Conservation (phyloP, 805 yeast species). For the Saturnispora serradocipensis region DNA sequence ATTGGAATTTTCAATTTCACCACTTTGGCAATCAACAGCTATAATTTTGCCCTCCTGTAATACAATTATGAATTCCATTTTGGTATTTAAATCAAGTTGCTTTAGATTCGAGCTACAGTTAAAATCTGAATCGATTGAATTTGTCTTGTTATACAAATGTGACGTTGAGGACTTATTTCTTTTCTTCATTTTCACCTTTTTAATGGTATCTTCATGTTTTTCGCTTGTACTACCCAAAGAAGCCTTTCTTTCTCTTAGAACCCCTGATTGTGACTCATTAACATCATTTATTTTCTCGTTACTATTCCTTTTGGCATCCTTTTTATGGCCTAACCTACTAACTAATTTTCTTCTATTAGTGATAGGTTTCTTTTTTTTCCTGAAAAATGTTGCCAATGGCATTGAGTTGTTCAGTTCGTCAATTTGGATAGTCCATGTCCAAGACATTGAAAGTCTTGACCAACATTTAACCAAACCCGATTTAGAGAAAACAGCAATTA, state of each 20-base stretch:
- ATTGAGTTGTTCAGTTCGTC: constrained; percentile 29
- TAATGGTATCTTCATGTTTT: neutral
- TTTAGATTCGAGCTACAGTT: constrained; percentile 22
- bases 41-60: constrained; percentile 42
- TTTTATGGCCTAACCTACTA: constrained; percentile 12
- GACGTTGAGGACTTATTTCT: neutral
- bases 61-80: constrained; percentile 43
- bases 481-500: constrained; percentile 45
- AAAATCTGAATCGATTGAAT: constrained; percentile 27
- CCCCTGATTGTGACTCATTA: neutral
- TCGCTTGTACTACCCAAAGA: neutral
- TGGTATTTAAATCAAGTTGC: constrained; percentile 23
- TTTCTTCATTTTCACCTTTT: neutral
- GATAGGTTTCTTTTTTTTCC: constrained; percentile 40
- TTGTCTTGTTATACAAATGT: constrained; percentile 13
- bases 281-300: neutral
- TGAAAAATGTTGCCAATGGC: constrained; percentile 51
- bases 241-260: neutral
- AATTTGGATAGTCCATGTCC: constrained; percentile 46
- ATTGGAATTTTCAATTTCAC: constrained; percentile 30
- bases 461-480: constrained; percentile 49
- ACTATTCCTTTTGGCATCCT: constrained; percentile 4
- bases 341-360: constrained; percentile 26
- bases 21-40: constrained; percentile 41
- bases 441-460: constrained; percentile 44